Base-by-base conservation (phyloP, 1,284 basidiomycete genomes). In the Fomitopsis pinicola region DNA sequence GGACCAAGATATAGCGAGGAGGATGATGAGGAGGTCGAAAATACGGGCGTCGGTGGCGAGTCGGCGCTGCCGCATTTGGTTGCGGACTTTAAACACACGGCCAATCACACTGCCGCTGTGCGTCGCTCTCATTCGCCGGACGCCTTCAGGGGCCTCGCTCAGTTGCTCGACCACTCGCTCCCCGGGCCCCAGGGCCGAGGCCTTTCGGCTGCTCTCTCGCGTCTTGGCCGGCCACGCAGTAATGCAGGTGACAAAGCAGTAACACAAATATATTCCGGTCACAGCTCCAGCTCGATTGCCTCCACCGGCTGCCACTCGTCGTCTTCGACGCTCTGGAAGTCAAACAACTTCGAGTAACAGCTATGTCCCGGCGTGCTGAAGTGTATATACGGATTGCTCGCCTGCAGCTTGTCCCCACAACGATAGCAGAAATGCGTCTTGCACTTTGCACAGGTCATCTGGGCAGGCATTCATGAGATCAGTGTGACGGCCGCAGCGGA, bases 381-480 rank as follows among this genome's bases (percentile, higher is more conserved):
- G 71, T 93, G 91, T 40, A 67, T 70, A 68, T 92, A 93, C 0
- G 90, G 90, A 64, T 89, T 76, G 9, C 63, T 67, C 7, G 76
- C 70, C 1, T 73, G 63, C 46, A 93, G 71, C 65, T 78, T 81
- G 2, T 72, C 63, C 9, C 87, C 89, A 68, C 91, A 93, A 5
- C 86, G 81, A 68, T 90, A 93, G 76, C 91, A 94, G 68, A 93
- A 92, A 68, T 94, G 91, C 52, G 82, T 76, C 19, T 72, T 66
- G 73, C 89, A 92, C 64, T 85, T 85, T 26, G 76, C 73, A 69
- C 91, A 92, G 7, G 83, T 89, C 88, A 91, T 91, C 88, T 91
- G 64, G 45, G 17, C 62, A 33, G 57, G 19, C 60, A 52, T 30
- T 63, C 44, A 65, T 62, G 33, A 54, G 42, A 46, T 62, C 53